Base-by-base conservation (phyloP, 352 stramenopile species). In the Phytophthora podocarpi region DNA sequence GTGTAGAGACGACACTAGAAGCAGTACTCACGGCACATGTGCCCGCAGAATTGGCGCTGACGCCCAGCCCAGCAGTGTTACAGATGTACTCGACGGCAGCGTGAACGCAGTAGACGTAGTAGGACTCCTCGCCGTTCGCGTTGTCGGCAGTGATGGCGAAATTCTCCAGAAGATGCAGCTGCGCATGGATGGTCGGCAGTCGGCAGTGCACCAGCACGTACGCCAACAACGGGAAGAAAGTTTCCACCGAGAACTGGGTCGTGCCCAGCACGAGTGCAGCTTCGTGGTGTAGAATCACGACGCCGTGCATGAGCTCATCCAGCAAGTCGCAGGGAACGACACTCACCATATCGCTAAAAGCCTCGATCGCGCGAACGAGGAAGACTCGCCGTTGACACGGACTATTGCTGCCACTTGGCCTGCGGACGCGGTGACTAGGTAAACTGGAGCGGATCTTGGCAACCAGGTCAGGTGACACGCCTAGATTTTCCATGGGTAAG, bases 81-180 rank as follows among this genome's bases (percentile, higher is more conserved):
- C 86, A 95, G 12, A 95, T 72, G 62, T 89, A 91, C 67, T 95
- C 86, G 16, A 95, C 80, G 3, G 86, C 86, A 0, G 82, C 84
- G 34, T 95, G 86, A 13, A 95, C 84, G 56, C 86, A 95, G 46
- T 95, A 95, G 13, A 95, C 86, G 56, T 95, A 95, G 58, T 95
- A 95, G n/a, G 86, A 91, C 49, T 93, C 86, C 59, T 95, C 86
- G 7, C 86, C 86, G 26, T 93, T 95, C 23, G 76, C 78, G 40
- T 93, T 95, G 15, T 81, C 69, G 30, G 68, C 74, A 24, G 75
- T 90, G 67, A 95, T 91, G n/a, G 86, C 86, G 16, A 79, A 95
- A 41, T 90, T 89, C 61, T 95, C 86, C 23, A 95, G 65, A 54
- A 93, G 49, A 72, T 95, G 82, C 40, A 95, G 68, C 32, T 93